Evolutionary conservation across 164 flowering plant species (phyloP).

Genomic region (Paratinospora sagittata): DNA sequence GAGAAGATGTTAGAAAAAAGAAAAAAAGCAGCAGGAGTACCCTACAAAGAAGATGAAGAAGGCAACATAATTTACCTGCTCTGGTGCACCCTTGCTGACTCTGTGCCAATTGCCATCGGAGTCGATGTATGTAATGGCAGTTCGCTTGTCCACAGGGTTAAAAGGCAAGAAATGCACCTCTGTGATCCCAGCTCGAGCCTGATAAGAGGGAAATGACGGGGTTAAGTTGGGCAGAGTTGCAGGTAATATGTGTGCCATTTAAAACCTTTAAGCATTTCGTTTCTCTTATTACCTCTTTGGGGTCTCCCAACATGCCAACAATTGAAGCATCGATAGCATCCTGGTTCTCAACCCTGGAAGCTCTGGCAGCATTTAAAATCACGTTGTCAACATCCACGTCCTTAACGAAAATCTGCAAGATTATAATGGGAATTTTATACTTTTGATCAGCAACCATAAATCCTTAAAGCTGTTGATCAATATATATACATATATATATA

Average conservation of each 20-base stretch:
- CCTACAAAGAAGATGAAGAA: neutral
- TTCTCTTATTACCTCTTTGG: constrained; percentile 27
- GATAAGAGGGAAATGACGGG: neutral
- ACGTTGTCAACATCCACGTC: constrained; percentile 29
- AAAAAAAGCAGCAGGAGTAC: neutral
- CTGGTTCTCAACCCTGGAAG: constrained; percentile 44
- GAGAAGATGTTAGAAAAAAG: no score
- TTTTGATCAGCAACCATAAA: neutral
- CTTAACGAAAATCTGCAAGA: constrained; percentile 26
- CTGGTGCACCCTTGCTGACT: constrained; percentile 44
- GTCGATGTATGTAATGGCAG: constrained; percentile 40
- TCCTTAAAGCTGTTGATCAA: neutral
- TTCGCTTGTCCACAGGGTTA: constrained; percentile 41
- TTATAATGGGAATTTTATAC: neutral
- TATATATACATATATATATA: no score
- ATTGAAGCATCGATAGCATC: constrained; percentile 44
- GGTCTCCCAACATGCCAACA: constrained; percentile 40
- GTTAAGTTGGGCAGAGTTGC: neutral
- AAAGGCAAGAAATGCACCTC: constrained; percentile 44
- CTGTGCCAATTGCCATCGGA: constrained; percentile 30
- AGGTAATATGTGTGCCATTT: neutral
- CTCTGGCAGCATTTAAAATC: constrained; percentile 30
- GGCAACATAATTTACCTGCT: constrained; percentile 27
- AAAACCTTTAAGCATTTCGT: neutral
- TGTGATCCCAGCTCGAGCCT: constrained; percentile 38